Evolutionary conservation across 129 eudicot species (phyloP).

Genomic region (Tanacetum coccineum): DNA sequence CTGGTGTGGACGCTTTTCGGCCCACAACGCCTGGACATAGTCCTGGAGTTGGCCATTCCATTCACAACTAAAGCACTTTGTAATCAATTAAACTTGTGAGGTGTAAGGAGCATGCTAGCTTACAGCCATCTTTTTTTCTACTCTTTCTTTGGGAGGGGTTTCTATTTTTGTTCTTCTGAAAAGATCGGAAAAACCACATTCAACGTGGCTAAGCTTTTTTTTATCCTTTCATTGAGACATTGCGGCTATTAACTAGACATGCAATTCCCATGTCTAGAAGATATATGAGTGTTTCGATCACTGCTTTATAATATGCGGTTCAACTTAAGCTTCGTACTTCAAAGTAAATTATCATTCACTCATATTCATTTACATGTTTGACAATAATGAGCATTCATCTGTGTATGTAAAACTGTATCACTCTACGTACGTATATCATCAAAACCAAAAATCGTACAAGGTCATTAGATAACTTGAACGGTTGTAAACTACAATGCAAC

Average conservation of each 20-base stretch:
- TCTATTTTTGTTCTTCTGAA: slow-evolving; percentile 24
- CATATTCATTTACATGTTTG: neutral
- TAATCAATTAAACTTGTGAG: slow-evolving; percentile 4
- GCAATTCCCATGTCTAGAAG: slow-evolving; percentile 9
- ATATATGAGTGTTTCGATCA: slow-evolving; percentile 17
- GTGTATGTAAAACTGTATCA: neutral
- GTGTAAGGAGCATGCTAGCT: slow-evolving; percentile 15
- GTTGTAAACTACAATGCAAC: neutral
- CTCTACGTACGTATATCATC: neutral
- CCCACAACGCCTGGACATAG: slow-evolving; percentile 55
- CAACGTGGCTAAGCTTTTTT: neutral
- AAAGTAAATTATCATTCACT: neutral
- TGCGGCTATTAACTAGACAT: neutral
- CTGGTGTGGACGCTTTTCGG: slow-evolving; percentile 32
- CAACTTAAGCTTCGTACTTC: neutral
- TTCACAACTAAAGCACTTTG: slow-evolving; percentile 22
- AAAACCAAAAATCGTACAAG: too few relatives aligned
- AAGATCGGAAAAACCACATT: neutral
- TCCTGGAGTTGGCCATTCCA: slow-evolving; percentile 52
- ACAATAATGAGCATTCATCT: neutral
- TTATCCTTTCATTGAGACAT: slow-evolving; percentile 12
- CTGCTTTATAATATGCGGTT: slow-evolving; percentile 13
- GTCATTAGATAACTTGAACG: too few relatives aligned
- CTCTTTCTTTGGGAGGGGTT: slow-evolving; percentile 12
- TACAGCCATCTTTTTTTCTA: slow-evolving; percentile 6